phyloP scores from a whole-genome alignment of 2,329 filamentous ascomycete species.

The Madurella mycetomatis region DNA sequence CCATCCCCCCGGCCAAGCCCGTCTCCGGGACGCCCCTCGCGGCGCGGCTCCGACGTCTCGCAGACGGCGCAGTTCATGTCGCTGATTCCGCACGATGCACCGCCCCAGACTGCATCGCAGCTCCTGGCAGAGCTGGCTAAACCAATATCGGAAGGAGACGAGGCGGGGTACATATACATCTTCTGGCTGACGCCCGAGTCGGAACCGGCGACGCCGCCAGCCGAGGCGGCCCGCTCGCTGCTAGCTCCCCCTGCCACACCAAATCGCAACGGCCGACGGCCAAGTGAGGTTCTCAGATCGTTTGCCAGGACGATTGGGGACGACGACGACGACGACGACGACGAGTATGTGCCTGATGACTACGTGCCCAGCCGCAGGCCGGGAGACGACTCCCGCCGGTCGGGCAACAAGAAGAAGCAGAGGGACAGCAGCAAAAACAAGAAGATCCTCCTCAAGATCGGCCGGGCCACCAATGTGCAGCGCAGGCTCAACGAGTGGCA shows the following conservation, averaged over 20 bases:
- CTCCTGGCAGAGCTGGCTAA: constrained; percentile 73
- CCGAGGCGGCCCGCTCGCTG: constrained; percentile 56
- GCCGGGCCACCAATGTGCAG: constrained; percentile 75
- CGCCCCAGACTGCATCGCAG: constrained; percentile 63
- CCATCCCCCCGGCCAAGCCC: constrained; percentile 24
- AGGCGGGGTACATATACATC: constrained; percentile 95
- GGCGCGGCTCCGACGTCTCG: constrained; percentile 28
- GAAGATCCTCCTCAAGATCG: constrained; percentile 66
- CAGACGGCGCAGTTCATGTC: constrained; percentile 50
- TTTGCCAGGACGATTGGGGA: constrained; percentile 35
- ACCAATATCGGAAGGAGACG: constrained; percentile 68
- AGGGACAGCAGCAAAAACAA: constrained; percentile 36
- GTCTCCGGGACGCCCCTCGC: constrained; percentile 24
- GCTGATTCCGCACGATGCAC: constrained; percentile 64
- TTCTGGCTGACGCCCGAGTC: constrained; percentile 85
- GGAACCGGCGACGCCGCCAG: constrained; percentile 49
- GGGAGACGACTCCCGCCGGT: constrained; percentile 20
- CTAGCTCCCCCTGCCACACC: constrained; percentile 46
- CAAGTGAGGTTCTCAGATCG: constrained; percentile 52
- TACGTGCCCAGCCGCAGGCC: constrained; percentile 12
- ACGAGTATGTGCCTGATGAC: background rate
- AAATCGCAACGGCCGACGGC: constrained; percentile 39
- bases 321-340: constrained; percentile 2
- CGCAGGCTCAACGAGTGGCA: constrained; percentile 89
- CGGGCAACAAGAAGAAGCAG: constrained; percentile 18